Percentiles rank a stretch among this genome's conserved stretches.
Conservation (phyloP, 129 eudicot genomes). For the Flaveria brownii region DNA sequence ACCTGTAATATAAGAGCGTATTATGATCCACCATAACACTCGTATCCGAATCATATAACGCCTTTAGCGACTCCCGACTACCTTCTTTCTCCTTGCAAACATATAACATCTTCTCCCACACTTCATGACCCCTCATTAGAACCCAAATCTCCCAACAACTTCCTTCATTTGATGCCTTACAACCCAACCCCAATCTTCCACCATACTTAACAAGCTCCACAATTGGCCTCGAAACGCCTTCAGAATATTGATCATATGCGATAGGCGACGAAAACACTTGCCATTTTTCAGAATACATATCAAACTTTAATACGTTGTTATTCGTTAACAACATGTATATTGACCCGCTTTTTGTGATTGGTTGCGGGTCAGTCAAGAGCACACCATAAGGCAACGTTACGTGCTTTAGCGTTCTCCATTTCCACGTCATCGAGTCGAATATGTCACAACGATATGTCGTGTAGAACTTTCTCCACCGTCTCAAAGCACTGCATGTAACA, state of each 20-base stretch:
- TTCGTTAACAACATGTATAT: constrained; percentile 15
- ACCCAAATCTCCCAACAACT: constrained; percentile 22
- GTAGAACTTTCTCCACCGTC: background rate
- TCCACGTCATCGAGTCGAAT: constrained; percentile 12
- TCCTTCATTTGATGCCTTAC: background rate
- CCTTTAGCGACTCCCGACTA: background rate
- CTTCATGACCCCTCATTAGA: background rate
- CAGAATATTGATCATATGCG: background rate
- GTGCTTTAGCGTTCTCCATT: constrained; percentile 1
- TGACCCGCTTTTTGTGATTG: constrained; percentile 20
- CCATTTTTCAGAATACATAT: constrained; percentile 10
- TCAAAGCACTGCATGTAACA: background rate
- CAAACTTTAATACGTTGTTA: background rate
- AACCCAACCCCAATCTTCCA: constrained; percentile 11
- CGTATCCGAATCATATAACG: constrained; percentile 7
- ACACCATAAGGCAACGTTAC: background rate
- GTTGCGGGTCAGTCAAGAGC: background rate
- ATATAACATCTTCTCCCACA: background rate
- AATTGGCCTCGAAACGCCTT: background rate
- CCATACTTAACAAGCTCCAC: background rate
- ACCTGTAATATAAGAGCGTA: background rate
- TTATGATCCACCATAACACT: constrained; percentile 1
- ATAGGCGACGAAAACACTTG: background rate
- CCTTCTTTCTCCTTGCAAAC: constrained; percentile 12
- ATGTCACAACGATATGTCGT: constrained; percentile 5